Evolutionary conservation across 331 rosid genomes (phyloP).

Genomic region (Telfairia occidentalis): DNA sequence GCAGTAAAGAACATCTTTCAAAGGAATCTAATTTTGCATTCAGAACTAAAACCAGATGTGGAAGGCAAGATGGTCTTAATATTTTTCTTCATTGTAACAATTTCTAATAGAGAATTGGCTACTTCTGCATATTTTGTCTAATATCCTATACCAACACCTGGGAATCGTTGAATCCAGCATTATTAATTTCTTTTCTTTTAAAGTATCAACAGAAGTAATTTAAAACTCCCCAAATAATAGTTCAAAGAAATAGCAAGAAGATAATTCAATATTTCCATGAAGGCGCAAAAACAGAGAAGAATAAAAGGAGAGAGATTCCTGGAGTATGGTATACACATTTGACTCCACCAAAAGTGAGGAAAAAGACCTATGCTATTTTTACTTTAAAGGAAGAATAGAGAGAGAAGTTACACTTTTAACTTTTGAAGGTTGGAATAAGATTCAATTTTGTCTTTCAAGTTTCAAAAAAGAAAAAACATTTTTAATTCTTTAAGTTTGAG

Average conservation of each 20-base stretch:
- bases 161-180: background rate
- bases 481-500: background rate
- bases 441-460: background rate
- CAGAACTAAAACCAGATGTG: background rate
- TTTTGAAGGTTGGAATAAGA: background rate
- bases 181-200: background rate
- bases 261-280: background rate
- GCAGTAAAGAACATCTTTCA: conserved; percentile 32
- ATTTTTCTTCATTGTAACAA: background rate
- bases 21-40: conserved; percentile 30
- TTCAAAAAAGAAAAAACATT: background rate
- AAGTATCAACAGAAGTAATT: background rate
- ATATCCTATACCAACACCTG: background rate
- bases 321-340: background rate
- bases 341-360: background rate
- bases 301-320: background rate
- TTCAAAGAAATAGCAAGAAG: background rate
- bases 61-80: background rate
- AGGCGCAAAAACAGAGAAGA: background rate
- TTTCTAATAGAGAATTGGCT: background rate
- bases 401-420: background rate
- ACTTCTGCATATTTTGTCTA: background rate
- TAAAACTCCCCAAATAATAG: background rate
- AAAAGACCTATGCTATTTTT: background rate
- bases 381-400: background rate